These are phyloP conservation scores for Albugo laibachii DNA, from an alignment of 352 stramenopile genomes.

Conservation along the genomic window DNA sequence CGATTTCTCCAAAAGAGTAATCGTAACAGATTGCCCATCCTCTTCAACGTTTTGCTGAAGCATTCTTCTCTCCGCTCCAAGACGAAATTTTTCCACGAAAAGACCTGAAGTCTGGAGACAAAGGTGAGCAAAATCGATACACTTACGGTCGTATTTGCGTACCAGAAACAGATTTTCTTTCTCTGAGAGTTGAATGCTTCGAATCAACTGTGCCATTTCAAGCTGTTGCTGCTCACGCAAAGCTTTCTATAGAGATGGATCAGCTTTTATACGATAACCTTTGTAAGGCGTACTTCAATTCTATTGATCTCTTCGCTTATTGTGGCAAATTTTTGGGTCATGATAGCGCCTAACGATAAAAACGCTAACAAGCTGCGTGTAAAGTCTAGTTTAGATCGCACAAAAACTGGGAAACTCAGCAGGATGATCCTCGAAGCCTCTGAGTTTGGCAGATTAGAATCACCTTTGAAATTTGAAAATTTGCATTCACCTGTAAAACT, in stretches of 20 bases:
- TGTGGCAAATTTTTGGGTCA: conserved; percentile 37
- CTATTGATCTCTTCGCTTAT: conserved; percentile 52
- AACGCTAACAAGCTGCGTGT: too few species aligned
- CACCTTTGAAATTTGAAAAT: too few species aligned
- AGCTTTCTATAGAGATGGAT: conserved; percentile 4
- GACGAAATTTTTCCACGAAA: conserved; percentile 64
- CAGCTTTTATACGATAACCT: neutral
- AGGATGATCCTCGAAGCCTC: too few species aligned
- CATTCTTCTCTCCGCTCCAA: conserved; percentile 16
- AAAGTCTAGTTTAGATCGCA: too few species aligned
- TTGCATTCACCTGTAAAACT: too few species aligned
- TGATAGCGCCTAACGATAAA: conserved; percentile 16
- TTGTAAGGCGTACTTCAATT: conserved; percentile 20
- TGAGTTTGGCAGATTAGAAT: too few species aligned
- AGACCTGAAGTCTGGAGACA: conserved; percentile 45
- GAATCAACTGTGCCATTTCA: conserved; percentile 30
- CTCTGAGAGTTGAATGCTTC: conserved; percentile 50
- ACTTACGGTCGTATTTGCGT: neutral
- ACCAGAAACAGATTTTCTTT: conserved; percentile 72
- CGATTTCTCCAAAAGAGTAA: conserved; percentile 41
- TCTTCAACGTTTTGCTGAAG: conserved; percentile 18
- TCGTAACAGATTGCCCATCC: conserved; percentile 3
- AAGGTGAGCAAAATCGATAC: neutral
- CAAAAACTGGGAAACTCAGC: too few species aligned
- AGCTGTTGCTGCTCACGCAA: conserved; percentile 16